Base-by-base conservation (phyloP, 805 yeast genomes). In the Scheffersomyces spartinae region DNA sequence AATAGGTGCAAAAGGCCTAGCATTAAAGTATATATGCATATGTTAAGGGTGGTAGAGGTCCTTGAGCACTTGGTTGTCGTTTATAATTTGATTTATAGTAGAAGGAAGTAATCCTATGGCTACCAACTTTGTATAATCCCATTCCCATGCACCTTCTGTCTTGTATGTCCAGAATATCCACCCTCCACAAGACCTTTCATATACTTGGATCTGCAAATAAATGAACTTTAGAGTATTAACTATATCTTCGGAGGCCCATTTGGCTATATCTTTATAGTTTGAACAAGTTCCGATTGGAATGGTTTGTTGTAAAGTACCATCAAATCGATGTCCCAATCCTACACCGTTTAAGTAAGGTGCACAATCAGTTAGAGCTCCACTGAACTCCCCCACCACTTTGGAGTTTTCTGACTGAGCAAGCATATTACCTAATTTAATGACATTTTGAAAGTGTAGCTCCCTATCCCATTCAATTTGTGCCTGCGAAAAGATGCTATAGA, bases 381-480 rank as follows among this genome's bases (percentile, higher is more conserved):
- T 64, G 75, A 76, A 76, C 47, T 76, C 84, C 3, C 84, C 82
- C 20, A 73, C 68, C 6, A 77, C 58, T n/a, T n/a, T n/a, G n/a
- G n/a, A n/a, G n/a, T n/a, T n/a, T n/a, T n/a, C n/a, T n/a, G n/a
- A n/a, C n/a, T n/a, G n/a, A n/a, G n/a, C n/a, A n/a, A n/a, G n/a
- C n/a, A n/a, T n/a, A n/a, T n/a, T n/a, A n/a, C n/a, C n/a, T n/a
- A n/a, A n/a, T n/a, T n/a, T n/a, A n/a, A n/a, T n/a, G n/a, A n/a
- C n/a, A n/a, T n/a, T n/a, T n/a, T n/a, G n/a, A n/a, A n/a, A n/a
- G 9, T n/a, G n/a, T n/a, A n/a, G n/a, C n/a, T n/a, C n/a, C n/a
- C n/a, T n/a, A n/a, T n/a, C n/a, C n/a, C n/a, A n/a, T n/a, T n/a
- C n/a, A n/a, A n/a, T n/a, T n/a, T n/a, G n/a, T n/a, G n/a, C n/a